phyloP scores from a whole-genome alignment of 1,284 basidiomycete genomes.

The Sparassis latifolia region DNA sequence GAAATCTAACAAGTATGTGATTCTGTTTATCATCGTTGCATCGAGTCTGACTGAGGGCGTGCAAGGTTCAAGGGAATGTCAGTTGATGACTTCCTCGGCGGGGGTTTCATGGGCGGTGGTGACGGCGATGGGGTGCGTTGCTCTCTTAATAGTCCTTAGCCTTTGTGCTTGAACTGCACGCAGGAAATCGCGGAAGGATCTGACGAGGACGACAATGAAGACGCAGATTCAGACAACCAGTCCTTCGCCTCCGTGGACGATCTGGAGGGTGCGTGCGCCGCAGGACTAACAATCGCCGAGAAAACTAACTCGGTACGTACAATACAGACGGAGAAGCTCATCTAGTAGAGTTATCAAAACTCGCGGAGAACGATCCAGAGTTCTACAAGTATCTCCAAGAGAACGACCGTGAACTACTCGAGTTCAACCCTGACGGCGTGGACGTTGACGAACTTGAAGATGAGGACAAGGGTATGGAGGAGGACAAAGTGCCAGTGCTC shows the following conservation, averaged over 20 bases:
- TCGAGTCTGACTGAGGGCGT: too few species aligned
- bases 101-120: constrained; percentile 64
- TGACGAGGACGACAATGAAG: constrained; percentile 38
- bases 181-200: constrained; percentile 13
- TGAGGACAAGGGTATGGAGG: constrained; percentile 33
- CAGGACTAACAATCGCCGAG: too few species aligned
- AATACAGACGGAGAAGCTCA: constrained; percentile 64
- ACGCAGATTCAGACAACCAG: constrained; percentile 53
- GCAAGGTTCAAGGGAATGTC: constrained; percentile 51
- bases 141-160: not conserved
- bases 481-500: constrained; percentile 51
- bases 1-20: not conserved
- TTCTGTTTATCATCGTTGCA: not conserved
- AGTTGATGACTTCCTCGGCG: constrained; percentile 78
- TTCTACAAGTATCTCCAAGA: constrained; percentile 98
- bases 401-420: constrained; percentile 85
- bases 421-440: constrained; percentile 53
- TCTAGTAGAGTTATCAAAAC: constrained; percentile 78
- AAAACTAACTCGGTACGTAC: too few species aligned
- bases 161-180: not conserved
- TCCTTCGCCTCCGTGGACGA: constrained; percentile 76
- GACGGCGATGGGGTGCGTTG: constrained; percentile 38
- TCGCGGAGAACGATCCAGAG: constrained; percentile 94
- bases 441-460: constrained; percentile 38
- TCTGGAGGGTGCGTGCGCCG: constrained; percentile 46